Evolutionary conservation across 352 stramenopile species (phyloP), one percentile per base, ranked within the genome.

Genomic region (Phytophthora sp.): DNA sequence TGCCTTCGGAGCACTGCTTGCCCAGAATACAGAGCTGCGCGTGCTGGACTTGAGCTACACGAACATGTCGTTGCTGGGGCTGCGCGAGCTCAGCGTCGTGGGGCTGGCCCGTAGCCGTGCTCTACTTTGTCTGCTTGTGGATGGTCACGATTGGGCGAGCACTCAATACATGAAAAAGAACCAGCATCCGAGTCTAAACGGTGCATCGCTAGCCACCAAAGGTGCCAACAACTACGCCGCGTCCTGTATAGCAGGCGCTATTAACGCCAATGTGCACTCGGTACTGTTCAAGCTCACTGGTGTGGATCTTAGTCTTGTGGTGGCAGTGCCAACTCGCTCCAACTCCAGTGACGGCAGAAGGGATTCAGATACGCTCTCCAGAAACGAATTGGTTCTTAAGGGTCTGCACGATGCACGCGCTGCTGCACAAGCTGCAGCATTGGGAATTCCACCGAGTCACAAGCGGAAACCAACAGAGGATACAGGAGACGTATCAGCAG

Each of bases 111-210:
- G 88, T 62, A 93, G 78, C 47, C 57, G 57, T 15, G 80, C 82
- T 30, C 60, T 94, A 59, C 59, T 94, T 12, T 91, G 84, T 65
- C 51, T 94, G 21, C 69, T 93, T 47, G 46, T 94, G 18, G 86
- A 94, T 66, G 86, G 86, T 23, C 86, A 94, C 73, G 84, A 94
- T 76, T 94, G 86, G 86, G 71, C 84, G 16, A 91, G 80, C 57
- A 94, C 86, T 51, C 79, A 92, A 74, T 91, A 88, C 59, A 94
- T 94, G 84, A 88, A 89, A 65, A 89, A 91, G 62, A 83, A 79
- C 21, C 76, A 73, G 23, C 64, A 74, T 29, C 66, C 61, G 35
- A 74, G 59, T 56, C 73, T 90, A 21, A 84, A 86, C 7, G 80
- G 84, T 44, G 77, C 80, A 30, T 80, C 82, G 54, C 66, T 94